These are phyloP conservation scores for Trichophyton verrucosum DNA, from an alignment of 2,329 filamentous ascomycete species.

Conservation along the genomic window DNA sequence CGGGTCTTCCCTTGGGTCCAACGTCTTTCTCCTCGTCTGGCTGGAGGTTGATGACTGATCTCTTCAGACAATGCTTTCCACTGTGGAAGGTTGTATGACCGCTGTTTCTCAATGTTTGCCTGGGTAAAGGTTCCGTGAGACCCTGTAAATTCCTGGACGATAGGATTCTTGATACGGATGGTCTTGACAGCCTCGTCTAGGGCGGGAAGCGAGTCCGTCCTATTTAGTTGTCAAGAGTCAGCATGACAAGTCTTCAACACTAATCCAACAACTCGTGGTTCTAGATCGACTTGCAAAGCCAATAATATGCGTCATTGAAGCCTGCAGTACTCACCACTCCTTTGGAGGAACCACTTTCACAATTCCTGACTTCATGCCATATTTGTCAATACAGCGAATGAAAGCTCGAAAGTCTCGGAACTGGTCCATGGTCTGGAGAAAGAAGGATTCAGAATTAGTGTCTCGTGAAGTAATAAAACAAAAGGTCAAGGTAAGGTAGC, in stretches of 20 bases:
- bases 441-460: slow-evolving; percentile 5
- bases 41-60: slow-evolving; percentile 89
- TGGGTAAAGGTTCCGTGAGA: slow-evolving; percentile 92
- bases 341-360: slow-evolving; percentile 87
- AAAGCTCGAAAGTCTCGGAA: slow-evolving; percentile 90
- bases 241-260: background rate
- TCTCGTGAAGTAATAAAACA: background rate
- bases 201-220: slow-evolving; percentile 57
- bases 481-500: background rate
- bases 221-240: slow-evolving; percentile 19
- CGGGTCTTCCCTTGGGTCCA: slow-evolving; percentile 39
- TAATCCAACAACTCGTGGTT: background rate
- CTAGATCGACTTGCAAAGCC: background rate
- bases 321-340: slow-evolving; percentile 60
- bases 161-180: slow-evolving; percentile 88
- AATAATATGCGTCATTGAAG: background rate
- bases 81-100: slow-evolving; percentile 91
- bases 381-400: slow-evolving; percentile 78
- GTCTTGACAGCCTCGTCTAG: slow-evolving; percentile 80
- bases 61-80: slow-evolving; percentile 91
- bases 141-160: slow-evolving; percentile 96
- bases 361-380: slow-evolving; percentile 95
- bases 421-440: slow-evolving; percentile 64
- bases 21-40: slow-evolving; percentile 56
- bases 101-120: slow-evolving; percentile 89